Conservation (phyloP, 2,329 filamentous ascomycete genomes). For the Pseudopithomyces chartarum region DNA sequence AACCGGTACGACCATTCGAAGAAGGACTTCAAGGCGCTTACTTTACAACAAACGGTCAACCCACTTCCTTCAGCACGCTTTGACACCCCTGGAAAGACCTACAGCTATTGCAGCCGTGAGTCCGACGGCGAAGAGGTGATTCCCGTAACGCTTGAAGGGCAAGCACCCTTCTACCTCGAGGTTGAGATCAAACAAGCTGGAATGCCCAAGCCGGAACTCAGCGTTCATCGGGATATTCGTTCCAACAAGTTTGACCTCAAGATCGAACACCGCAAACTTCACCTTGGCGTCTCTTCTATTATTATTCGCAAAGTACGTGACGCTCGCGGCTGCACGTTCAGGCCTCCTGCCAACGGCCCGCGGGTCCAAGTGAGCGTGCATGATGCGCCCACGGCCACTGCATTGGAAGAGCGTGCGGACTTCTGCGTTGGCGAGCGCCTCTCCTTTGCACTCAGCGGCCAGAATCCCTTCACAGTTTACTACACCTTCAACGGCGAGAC, state of each 20-base stretch:
- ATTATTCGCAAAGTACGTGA: slow-evolving; percentile 90
- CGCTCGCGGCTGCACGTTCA: slow-evolving; percentile 81
- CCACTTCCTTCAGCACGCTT: slow-evolving; percentile 83
- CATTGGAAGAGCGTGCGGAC: slow-evolving; percentile 81
- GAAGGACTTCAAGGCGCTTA: slow-evolving; percentile 67
- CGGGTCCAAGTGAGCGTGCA: slow-evolving; percentile 90
- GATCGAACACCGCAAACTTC: slow-evolving; percentile 82
- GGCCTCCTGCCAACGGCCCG: slow-evolving; percentile 67
- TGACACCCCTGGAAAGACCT: slow-evolving; percentile 83
- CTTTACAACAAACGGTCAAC: slow-evolving; percentile 82
- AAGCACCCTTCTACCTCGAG: slow-evolving; percentile 87
- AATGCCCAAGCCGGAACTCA: slow-evolving; percentile 76
- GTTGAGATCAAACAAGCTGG: slow-evolving; percentile 92
- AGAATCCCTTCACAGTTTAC: slow-evolving; percentile 88
- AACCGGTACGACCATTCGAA: slow-evolving; percentile 80
- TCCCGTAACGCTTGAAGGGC: slow-evolving; percentile 80
- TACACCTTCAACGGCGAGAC: slow-evolving; percentile 84
- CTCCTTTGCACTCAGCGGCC: slow-evolving; percentile 87
- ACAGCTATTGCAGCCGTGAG: slow-evolving; percentile 92
- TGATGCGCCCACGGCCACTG: slow-evolving; percentile 88
- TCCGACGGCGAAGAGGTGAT: slow-evolving; percentile 83
- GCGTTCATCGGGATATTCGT: slow-evolving; percentile 79
- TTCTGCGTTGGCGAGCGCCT: slow-evolving; percentile 97
- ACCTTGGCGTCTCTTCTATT: slow-evolving; percentile 86
- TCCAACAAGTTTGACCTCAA: slow-evolving; percentile 76